Conservation (phyloP, 768 basidiomycete genomes). For the Serpula lacrymans region DNA sequence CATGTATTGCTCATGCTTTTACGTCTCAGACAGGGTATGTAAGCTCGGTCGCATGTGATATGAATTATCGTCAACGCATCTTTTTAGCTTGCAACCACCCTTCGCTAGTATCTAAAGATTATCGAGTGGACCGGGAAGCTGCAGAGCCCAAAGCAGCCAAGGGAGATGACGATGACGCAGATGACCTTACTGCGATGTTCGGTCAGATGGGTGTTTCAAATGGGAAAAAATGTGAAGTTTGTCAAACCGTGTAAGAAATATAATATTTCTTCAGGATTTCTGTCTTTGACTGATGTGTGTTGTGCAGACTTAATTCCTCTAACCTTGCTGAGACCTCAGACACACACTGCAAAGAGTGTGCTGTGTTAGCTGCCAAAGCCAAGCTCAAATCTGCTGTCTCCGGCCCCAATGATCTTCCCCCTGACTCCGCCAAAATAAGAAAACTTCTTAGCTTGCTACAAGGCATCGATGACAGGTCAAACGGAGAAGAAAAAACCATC, state of each 20-base stretch:
- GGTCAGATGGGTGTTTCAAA: constrained; percentile 59
- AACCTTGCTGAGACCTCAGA: constrained; percentile 39
- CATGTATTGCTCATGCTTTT: constrained; percentile 69
- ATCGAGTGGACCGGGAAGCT: constrained; percentile 70
- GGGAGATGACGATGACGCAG: constrained; percentile 53
- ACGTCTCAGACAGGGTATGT: constrained; percentile 83
- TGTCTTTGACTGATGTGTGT: not conserved
- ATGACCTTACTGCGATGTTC: constrained; percentile 75
- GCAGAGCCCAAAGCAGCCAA: constrained; percentile 61
- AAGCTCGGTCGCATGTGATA: not conserved
- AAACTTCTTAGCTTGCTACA: constrained; percentile 73
- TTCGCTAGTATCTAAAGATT: constrained; percentile 72
- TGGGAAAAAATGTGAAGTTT: constrained; percentile 72
- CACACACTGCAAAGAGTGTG: constrained; percentile 60
- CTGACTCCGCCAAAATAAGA: constrained; percentile 82
- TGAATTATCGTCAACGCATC: constrained; percentile 1
- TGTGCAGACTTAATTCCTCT: constrained; percentile 33
- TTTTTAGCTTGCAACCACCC: constrained; percentile 86
- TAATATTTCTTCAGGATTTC: constrained; percentile 9
- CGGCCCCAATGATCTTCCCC: constrained; percentile 41
- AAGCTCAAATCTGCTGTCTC: constrained; percentile 32
- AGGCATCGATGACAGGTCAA: constrained; percentile 56
- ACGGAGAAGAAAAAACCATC: constrained; percentile 83
- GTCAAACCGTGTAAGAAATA: constrained; percentile 68
- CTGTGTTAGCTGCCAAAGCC: constrained; percentile 46